Evolutionary conservation across 805 yeast genomes (phyloP).

Genomic region (Spathaspora girioi): DNA sequence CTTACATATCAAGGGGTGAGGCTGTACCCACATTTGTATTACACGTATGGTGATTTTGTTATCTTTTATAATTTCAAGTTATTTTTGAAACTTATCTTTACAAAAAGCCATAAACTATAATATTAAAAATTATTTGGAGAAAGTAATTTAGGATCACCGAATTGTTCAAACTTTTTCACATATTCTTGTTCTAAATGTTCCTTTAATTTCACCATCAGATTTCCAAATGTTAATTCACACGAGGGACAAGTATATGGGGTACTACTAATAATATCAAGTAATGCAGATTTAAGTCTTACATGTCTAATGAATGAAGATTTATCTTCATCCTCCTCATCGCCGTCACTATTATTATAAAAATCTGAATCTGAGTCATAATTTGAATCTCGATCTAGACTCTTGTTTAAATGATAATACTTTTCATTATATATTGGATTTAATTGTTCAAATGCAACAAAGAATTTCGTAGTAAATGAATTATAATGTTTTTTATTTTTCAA

Average conservation of each 20-base stretch:
- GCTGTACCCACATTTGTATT: background rate
- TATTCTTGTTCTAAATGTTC: constrained; percentile 25
- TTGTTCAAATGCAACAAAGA: constrained; percentile 55
- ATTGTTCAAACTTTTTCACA: constrained; percentile 8
- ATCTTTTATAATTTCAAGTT: background rate
- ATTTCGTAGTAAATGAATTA: constrained; percentile 63
- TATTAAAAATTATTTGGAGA: constrained; percentile 5
- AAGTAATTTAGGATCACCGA: constrained; percentile 3
- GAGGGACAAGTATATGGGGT: constrained; percentile 24
- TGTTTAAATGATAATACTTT: constrained; percentile 2
- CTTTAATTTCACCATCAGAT: constrained; percentile 22
- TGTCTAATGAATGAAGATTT: constrained; percentile 3
- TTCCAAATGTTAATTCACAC: constrained; percentile 24
- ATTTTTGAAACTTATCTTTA: background rate
- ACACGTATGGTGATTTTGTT: too few species aligned
- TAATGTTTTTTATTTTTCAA: constrained; percentile 65
- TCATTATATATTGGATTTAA: constrained; percentile 23
- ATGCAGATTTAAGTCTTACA: background rate
- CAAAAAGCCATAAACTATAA: background rate
- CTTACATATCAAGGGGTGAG: background rate
- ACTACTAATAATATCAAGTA: constrained; percentile 13
- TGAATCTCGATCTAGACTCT: background rate
- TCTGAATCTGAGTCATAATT: constrained; percentile 6
- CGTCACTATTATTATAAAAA: background rate
- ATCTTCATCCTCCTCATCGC: background rate